Base-by-base conservation (phyloP, 1,284 basidiomycete genomes). In the Quambalaria eucalypti region DNA sequence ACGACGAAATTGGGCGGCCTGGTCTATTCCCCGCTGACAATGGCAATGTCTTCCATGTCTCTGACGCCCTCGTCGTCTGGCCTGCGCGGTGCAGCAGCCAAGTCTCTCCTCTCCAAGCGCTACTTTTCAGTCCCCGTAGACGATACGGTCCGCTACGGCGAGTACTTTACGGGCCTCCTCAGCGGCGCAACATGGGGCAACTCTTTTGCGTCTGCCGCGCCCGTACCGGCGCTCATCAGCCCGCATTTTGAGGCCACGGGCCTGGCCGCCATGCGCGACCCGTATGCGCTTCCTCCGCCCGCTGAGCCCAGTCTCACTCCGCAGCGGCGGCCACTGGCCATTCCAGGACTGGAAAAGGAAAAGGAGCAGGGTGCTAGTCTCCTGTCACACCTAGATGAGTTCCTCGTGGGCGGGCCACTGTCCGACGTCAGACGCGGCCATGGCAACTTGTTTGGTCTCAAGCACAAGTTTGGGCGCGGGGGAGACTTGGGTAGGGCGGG, bases 101-200 rank as follows among this genome's bases (percentile, higher is more conserved):
- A 39, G 36, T 23, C 51, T 1, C 50, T 64, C 25, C 59, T 66
- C 3, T 47, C 26, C 42, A 66, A 62, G 48, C 64, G 76, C 0
- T 90, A 84, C 74, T 89, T 84, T 68, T 83, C 86, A 2, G 81
- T 93, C 0, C 83, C 87, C 1, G 74, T 76, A 1, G 87, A 93
- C 69, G 84, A 85, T 2, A 91, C 88, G 0, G 74, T 83, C 54
- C 84, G 88, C 19, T 82, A 91, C 46, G 91, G 91, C 8, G 88
- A 89, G 60, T 82, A 78, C 50, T 80, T 16, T 69, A 83, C 44
- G 78, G 83, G 62, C 6, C 55, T 71, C n/a, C 40, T 64, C 26
- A 64, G 61, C 7, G 48, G 47, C 14, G 28, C 50, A n/a, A 36
- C 54, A 14, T 46, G 21, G 4, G 19, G 21, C 16, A 46, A 46